These are phyloP conservation scores for Phytopythium mirpurense DNA, from an alignment of 352 stramenopile species.

Conservation along the genomic window DNA sequence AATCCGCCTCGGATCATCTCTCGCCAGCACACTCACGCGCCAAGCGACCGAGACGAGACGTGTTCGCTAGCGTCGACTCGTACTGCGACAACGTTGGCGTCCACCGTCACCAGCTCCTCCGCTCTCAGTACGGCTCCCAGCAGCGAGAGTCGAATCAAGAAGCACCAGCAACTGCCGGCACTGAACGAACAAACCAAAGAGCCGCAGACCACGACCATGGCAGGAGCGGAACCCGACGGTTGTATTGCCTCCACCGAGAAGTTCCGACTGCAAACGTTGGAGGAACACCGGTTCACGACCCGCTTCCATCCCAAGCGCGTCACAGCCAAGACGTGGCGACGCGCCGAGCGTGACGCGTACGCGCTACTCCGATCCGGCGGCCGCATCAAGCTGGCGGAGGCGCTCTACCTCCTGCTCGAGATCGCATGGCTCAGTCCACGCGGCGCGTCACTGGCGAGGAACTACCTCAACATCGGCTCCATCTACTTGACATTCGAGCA, in stretches of 20 bases:
- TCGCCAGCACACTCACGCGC: background rate
- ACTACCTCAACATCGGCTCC: conserved; percentile 49
- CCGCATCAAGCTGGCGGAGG: conserved; percentile 29
- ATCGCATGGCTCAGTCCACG: conserved; percentile 36
- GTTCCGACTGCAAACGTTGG: conserved; percentile 43
- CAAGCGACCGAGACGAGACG: conserved; percentile 10
- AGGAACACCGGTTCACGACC: conserved; percentile 46
- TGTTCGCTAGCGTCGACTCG: conserved; percentile 14
- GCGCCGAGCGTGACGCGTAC: conserved; percentile 19
- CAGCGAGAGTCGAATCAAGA: background rate
- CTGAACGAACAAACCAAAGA: background rate
- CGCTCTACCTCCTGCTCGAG: conserved; percentile 55
- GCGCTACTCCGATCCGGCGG: conserved; percentile 23
- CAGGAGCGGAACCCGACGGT: too few species aligned
- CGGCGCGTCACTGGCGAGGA: conserved; percentile 19
- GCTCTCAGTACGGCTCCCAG: background rate
- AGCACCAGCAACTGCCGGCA: background rate
- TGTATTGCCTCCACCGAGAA: background rate
- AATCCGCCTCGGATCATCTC: background rate
- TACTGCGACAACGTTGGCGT: conserved; percentile 12
- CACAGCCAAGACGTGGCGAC: conserved; percentile 34
- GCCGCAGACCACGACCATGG: background rate
- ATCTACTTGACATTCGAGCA: conserved; percentile 52
- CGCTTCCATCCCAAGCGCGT: conserved; percentile 47
- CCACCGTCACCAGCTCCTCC: background rate